Conservation (phyloP, 768 basidiomycete species). For the Boletus rubroflammeus region DNA sequence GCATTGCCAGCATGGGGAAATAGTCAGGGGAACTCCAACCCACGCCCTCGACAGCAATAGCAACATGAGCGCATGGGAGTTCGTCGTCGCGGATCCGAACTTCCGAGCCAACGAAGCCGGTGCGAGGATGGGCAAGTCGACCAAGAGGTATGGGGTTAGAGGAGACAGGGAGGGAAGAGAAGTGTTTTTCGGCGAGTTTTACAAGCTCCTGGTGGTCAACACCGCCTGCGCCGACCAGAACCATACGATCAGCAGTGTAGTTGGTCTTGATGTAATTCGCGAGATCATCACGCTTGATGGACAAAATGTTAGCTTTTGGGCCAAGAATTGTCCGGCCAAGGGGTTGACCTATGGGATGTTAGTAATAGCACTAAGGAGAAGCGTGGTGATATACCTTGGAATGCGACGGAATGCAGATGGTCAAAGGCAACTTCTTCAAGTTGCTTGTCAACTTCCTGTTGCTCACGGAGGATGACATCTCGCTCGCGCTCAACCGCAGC, state of each 20-base stretch:
- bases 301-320: conserved; percentile 92
- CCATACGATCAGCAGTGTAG: conserved; percentile 99
- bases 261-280: conserved; percentile 91
- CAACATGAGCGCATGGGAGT: conserved; percentile 84
- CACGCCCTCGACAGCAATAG: conserved; percentile 96
- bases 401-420: conserved; percentile 94
- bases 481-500: conserved; percentile 91
- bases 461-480: conserved; percentile 94
- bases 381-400: conserved; percentile 62
- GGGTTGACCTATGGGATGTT: conserved; percentile 65
- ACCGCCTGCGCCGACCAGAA: conserved; percentile 94
- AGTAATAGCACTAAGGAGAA: conserved; percentile 6
- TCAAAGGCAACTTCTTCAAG: conserved; percentile 98
- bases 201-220: conserved; percentile 90
- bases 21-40: conserved; percentile 98
- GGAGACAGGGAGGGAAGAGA: conserved; percentile 85
- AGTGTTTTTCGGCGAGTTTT: conserved; percentile 92
- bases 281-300: conserved; percentile 90
- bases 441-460: conserved; percentile 99
- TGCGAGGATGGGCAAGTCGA: conserved; percentile 68
- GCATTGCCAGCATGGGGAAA: conserved; percentile 99
- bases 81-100: conserved; percentile 95
- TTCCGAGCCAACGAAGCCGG: conserved; percentile 88
- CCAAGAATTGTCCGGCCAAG: conserved; percentile 97
- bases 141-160: conserved; percentile 86